Conservation (phyloP, 176 grass and related monocot species). For the maize (Zea mays) region DNA sequence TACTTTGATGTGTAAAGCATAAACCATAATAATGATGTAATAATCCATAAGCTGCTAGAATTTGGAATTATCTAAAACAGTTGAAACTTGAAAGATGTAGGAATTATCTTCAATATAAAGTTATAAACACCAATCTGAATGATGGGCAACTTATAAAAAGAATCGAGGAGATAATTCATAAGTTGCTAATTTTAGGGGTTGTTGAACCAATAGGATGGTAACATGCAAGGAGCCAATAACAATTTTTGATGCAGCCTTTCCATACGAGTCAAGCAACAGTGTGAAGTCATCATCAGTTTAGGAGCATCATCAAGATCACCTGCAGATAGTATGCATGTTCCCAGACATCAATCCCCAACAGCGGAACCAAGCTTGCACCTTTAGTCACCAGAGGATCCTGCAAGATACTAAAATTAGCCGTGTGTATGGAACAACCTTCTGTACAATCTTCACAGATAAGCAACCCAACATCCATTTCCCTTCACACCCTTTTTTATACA, state of each 20-base stretch:
- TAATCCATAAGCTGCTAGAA: neutral
- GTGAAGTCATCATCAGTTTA: neutral
- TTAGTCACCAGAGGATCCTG: conserved; percentile 92
- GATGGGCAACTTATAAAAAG: neutral
- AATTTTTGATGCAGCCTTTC: neutral
- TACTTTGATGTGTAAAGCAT: neutral
- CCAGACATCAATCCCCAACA: conserved; percentile 98
- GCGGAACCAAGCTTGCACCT: conserved; percentile 77
- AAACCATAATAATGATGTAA: neutral
- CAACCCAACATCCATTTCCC: too few species aligned
- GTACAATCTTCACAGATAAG: neutral
- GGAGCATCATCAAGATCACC: conserved; percentile 44
- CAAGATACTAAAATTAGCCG: conserved; percentile 26
- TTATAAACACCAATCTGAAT: neutral
- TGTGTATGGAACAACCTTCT: neutral
- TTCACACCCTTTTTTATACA: neutral
- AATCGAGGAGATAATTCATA: neutral
- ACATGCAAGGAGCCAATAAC: neutral
- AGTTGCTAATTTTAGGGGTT: neutral
- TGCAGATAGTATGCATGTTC: conserved; percentile 99
- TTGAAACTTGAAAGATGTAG: neutral
- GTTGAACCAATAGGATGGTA: neutral
- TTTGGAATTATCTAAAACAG: neutral
- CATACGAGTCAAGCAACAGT: neutral
- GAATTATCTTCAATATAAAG: neutral